phyloP scores from a whole-genome alignment of 2,329 filamentous ascomycete species.

The Dactylellina drechsleri region DNA sequence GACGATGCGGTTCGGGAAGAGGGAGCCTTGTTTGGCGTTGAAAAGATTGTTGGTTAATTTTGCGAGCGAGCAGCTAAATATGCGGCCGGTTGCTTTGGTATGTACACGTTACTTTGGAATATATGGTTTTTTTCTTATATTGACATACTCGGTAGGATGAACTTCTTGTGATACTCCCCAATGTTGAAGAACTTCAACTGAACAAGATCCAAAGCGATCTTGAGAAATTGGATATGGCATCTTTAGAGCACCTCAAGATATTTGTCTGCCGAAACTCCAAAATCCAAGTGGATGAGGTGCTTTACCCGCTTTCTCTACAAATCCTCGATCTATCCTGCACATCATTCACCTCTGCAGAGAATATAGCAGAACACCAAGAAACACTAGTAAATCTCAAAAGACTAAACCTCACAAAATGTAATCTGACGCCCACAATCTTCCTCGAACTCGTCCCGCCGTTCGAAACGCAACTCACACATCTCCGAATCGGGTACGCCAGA shows the following conservation, averaged over 20 bases:
- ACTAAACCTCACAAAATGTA: conserved; percentile 31
- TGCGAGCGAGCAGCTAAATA: conserved; percentile 1
- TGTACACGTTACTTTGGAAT: not conserved
- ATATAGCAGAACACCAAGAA: conserved; percentile 29
- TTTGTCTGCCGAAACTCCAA: conserved; percentile 36
- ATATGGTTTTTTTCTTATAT: not conserved
- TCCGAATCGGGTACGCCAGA: conserved; percentile 37
- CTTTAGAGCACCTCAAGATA: conserved; percentile 20
- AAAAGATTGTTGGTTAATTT: conserved; percentile 42
- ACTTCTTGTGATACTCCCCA: conserved; percentile 19
- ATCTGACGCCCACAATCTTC: conserved; percentile 7
- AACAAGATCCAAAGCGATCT: conserved; percentile 10
- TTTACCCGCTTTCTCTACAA: conserved; percentile 20
- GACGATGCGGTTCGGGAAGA: conserved; percentile 17
- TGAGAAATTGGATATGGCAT: conserved; percentile 22
- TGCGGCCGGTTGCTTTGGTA: conserved; percentile 18
- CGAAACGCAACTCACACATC: conserved; percentile 31
- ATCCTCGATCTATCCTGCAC: conserved; percentile 36
- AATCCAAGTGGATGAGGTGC: not conserved
- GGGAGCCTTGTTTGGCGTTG: conserved; percentile 28
- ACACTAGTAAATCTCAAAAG: conserved; percentile 28
- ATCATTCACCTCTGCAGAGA: not conserved
- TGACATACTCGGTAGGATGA: conserved; percentile 6
- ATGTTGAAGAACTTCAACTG: conserved; percentile 35
- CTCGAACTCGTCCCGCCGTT: conserved; percentile 30